A percentile compares a stretch with the other conserved stretches of the same genome.
phyloP scores from a whole-genome alignment of 305 asterid species.

The Fraxinus ornus region DNA sequence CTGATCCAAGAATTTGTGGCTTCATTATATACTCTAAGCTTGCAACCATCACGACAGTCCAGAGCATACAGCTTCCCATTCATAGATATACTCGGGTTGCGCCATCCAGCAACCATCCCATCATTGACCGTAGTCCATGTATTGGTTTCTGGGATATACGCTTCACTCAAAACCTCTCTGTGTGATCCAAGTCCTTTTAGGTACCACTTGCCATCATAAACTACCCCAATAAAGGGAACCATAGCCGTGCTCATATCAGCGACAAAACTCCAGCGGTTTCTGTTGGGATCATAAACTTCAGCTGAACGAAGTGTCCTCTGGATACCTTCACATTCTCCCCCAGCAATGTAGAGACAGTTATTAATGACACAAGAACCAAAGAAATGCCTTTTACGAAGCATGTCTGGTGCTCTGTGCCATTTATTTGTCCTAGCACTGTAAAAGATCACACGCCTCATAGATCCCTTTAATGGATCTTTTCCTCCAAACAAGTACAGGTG shows the following conservation, averaged over 20 bases:
- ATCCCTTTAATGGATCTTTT: conserved; percentile 80
- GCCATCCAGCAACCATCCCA: conserved; percentile 95
- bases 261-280: conserved; percentile 81
- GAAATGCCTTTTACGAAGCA: conserved; percentile 90
- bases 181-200: conserved; percentile 90
- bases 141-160: conserved; percentile 67
- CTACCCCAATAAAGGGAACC: conserved; percentile 97
- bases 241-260: conserved; percentile 95
- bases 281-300: conserved; percentile 89
- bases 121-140: conserved; percentile 63
- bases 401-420: conserved; percentile 96
- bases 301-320: conserved; percentile 89
- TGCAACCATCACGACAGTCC: conserved; percentile 94
- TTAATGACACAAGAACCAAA: conserved; percentile 95
- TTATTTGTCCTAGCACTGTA: conserved; percentile 93
- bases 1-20: conserved; percentile 63
- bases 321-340: conserved; percentile 96
- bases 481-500: conserved; percentile 95
- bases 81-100: conserved; percentile 90
- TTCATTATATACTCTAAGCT: conserved; percentile 75
- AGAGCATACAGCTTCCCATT: conserved; percentile 90
- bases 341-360: conserved; percentile 91
- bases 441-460: conserved; percentile 87
- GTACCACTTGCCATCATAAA: conserved; percentile 83
- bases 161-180: conserved; percentile 85